These are phyloP conservation scores for Neurospora crassa DNA, from an alignment of 2,329 filamentous ascomycete genomes.

Conservation along the genomic window DNA sequence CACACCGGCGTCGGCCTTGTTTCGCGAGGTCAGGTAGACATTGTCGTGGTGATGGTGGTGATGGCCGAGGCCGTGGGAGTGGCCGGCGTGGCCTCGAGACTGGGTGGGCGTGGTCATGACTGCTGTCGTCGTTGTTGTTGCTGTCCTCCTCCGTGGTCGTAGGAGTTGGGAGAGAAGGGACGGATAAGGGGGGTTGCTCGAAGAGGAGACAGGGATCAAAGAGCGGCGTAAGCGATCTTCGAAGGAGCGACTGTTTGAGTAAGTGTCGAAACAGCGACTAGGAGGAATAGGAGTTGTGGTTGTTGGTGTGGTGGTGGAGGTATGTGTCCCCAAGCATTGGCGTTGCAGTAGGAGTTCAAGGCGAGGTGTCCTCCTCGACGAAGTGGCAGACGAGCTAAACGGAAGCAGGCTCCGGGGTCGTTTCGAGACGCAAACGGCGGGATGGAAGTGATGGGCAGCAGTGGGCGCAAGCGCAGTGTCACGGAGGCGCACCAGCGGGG, in stretches of 20 bases:
- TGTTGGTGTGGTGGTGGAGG: slow-evolving; percentile 13
- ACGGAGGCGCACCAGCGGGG: slow-evolving; percentile 8
- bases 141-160: background rate
- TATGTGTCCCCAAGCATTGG: slow-evolving; percentile 18
- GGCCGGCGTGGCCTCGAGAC: slow-evolving; percentile 39
- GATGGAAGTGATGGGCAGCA: slow-evolving; percentile 4
- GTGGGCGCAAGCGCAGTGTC: slow-evolving; percentile 12
- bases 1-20: slow-evolving; percentile 88
- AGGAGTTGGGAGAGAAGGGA: background rate
- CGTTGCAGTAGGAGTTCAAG: background rate
- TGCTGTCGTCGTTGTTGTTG: slow-evolving; percentile 21
- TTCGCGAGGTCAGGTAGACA: slow-evolving; percentile 66
- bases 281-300: slow-evolving; percentile 4
- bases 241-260: slow-evolving; percentile 16
- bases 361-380: slow-evolving; percentile 11
- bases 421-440: slow-evolving; percentile 6
- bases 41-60: slow-evolving; percentile 81
- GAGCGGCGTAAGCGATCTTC: slow-evolving; percentile 13
- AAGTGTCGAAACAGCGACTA: slow-evolving; percentile 23
- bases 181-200: background rate
- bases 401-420: slow-evolving; percentile 15
- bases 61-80: slow-evolving; percentile 39
- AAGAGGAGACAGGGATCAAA: slow-evolving; percentile 6
- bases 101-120: slow-evolving; percentile 26
- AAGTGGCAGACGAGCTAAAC: slow-evolving; percentile 12